Evolutionary conservation across 352 stramenopile species (phyloP), one percentile per base, ranked within the genome.

Genomic region (Globisporangium carolinianum): DNA sequence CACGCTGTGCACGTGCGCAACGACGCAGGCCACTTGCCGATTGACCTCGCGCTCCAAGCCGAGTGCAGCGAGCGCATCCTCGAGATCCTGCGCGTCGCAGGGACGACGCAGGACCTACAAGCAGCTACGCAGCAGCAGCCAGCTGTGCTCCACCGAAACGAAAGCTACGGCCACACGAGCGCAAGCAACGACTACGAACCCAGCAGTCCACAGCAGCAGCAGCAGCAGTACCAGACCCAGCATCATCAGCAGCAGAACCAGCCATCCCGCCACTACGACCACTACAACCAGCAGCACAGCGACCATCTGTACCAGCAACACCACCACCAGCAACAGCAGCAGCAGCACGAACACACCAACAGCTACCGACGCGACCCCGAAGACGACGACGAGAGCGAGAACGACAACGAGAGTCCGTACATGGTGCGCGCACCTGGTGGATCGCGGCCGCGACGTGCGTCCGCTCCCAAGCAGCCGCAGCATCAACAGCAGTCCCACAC

Each of bases 61-160:
- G 76, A 91, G 58, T 89, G 79, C 57, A 71, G 78, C 24, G 79
- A 91, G 49, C 79, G 82, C 48, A 82, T 88, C 18, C 60, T 91
- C 8, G 82, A 89, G 59, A 73, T 91, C 17, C 61, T 91, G 43
- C 77, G 79, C 5, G 79, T 78, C 0, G 72, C 17, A 63, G 72
- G 24, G 73, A 68, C 14, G 73, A 78, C 38, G 69, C 74, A 12
- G 57, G 36, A 14, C 37, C 24, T 32, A 32, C 24, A 32, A 32
- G 24, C 24, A 32, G 24, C 24, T 32, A 32, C 24, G 24, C 24
- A 50, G 56, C 63, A 75, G 37, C 46, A 51, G 9, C 47, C 32
- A 63, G 68, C 2, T 53, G 65, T 53, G 45, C 53, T 71, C 48
- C 61, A 51, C 5, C 71, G 65, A 6, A 65, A 66, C n/a, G 63